Conservation (phyloP, 1,284 basidiomycete genomes). For the Pyrrhoderma noxium region DNA sequence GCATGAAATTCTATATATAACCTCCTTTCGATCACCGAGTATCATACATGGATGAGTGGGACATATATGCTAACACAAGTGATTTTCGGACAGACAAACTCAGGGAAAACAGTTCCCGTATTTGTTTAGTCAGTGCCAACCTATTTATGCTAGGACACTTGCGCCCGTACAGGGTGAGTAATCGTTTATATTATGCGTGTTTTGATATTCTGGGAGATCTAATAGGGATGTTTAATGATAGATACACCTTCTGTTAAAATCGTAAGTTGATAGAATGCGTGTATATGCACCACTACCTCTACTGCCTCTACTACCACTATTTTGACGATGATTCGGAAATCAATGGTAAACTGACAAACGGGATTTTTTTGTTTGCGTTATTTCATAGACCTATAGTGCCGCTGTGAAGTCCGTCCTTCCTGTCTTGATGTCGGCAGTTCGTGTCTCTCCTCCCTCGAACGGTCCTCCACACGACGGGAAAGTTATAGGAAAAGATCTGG, state of each 20-base stretch:
- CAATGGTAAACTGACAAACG: no score
- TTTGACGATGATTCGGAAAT: background rate
- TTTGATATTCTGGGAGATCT: background rate
- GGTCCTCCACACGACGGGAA: constrained; percentile 61
- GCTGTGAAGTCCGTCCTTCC: constrained; percentile 71
- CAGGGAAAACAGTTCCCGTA: constrained; percentile 83
- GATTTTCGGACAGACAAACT: constrained; percentile 60
- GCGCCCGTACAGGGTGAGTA: constrained; percentile 69
- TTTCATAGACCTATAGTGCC: constrained; percentile 69
- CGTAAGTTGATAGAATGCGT: constrained; percentile 35
- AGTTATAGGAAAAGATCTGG: constrained; percentile 59
- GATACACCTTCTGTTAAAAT: constrained; percentile 71
- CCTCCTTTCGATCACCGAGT: no score
- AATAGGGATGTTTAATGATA: constrained; percentile 23
- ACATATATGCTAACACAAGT: background rate
- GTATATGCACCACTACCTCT: no score
- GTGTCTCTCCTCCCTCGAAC: constrained; percentile 65
- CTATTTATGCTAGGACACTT: constrained; percentile 80
- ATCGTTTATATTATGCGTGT: background rate
- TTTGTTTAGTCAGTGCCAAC: constrained; percentile 93
- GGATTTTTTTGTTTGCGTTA: constrained; percentile 6
- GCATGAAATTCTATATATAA: no score
- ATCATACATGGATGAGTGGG: no score
- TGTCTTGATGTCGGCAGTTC: constrained; percentile 76
- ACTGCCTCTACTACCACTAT: no score